Conservation (phyloP, 1,284 basidiomycete species). For the Fistulinella staudtii region DNA sequence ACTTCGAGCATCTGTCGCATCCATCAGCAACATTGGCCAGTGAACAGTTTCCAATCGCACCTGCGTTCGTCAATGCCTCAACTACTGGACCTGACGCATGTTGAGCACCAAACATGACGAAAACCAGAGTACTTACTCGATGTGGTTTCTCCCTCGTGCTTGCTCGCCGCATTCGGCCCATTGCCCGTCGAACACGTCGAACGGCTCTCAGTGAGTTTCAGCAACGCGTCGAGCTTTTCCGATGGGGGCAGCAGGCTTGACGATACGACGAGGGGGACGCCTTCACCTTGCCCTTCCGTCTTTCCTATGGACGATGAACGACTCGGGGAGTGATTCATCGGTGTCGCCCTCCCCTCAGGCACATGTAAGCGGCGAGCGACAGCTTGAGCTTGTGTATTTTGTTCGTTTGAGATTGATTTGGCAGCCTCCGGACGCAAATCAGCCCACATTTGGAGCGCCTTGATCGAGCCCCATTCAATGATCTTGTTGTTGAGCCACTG, state of each 20-base stretch:
- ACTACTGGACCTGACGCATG: conserved; percentile 22
- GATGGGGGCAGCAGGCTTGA: conserved; percentile 15
- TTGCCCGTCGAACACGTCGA: conserved; percentile 17
- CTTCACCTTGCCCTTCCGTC: conserved; percentile 20
- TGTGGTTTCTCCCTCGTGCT: conserved; percentile 25
- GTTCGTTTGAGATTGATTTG: conserved; percentile 50
- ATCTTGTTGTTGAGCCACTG: conserved; percentile 98
- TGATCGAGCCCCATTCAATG: conserved; percentile 95
- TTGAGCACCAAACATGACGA: conserved; percentile 12
- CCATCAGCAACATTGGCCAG: conserved; percentile 12
- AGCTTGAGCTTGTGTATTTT: conserved; percentile 58
- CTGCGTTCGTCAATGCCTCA: conserved; percentile 15
- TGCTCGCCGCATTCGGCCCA: conserved; percentile 7
- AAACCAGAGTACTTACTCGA: conserved; percentile 20
- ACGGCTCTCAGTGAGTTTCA: conserved; percentile 21
- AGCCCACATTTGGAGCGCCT: conserved; percentile 85
- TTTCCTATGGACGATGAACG: conserved; percentile 34
- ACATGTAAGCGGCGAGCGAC: conserved; percentile 68
- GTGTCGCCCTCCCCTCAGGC: conserved; percentile 49
- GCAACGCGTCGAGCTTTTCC: conserved; percentile 24
- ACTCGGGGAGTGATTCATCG: conserved; percentile 30
- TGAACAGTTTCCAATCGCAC: conserved; percentile 13
- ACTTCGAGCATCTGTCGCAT: conserved; percentile 12
- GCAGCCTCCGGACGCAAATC: conserved; percentile 65
- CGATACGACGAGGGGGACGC: conserved; percentile 17